Percentiles rank a stretch among this genome's conserved stretches.
Conservation (phyloP, 2,329 filamentous ascomycete species). For the Teratosphaeria pseudoeucalypti region DNA sequence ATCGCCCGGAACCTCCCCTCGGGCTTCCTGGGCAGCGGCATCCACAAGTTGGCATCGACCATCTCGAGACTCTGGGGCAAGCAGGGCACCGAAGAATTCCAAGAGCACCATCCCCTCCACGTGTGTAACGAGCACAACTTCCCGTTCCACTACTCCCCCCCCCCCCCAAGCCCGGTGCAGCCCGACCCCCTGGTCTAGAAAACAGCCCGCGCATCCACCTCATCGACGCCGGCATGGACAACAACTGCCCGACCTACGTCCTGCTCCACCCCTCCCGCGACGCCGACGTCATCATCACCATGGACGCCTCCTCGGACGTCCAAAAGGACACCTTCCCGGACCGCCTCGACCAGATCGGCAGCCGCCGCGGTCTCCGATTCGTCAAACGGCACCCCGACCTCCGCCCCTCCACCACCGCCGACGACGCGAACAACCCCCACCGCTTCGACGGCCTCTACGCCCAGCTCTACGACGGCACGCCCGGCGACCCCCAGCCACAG, state of each 20-base stretch:
- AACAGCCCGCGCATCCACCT: constrained; percentile 27
- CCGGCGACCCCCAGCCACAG: constrained; percentile 14
- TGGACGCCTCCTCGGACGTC: constrained; percentile 24
- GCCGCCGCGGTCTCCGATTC: constrained; percentile 23
- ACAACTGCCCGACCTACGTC: constrained; percentile 26
- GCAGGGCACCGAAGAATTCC: constrained; percentile 24
- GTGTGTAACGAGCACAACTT: constrained; percentile 27
- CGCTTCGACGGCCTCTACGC: constrained; percentile 24
- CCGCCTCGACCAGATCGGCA: constrained; percentile 25
- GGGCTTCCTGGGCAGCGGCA: constrained; percentile 21
- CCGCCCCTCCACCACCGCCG: constrained; percentile 6
- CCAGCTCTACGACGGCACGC: constrained; percentile 20
- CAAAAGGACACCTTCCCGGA: constrained; percentile 26
- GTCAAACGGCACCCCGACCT: constrained; percentile 15
- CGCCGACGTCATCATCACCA: constrained; percentile 25
- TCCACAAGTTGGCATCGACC: constrained; percentile 17
- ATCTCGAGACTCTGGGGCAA: constrained; percentile 25
- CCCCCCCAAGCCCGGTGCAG: constrained; percentile 9
- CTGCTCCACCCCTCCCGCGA: constrained; percentile 18
- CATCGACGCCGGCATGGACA: constrained; percentile 27
- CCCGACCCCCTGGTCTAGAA: constrained; percentile 20
- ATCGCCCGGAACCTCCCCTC: constrained; percentile 23
- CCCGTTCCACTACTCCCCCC: constrained; percentile 21
- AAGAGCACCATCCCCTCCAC: constrained; percentile 26
- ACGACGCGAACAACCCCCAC: constrained; percentile 15